Percentiles rank a stretch among this genome's conserved stretches.
phyloP scores from a whole-genome alignment of 495 filamentous ascomycete genomes.

The Diplogelasinospora grovesii region DNA sequence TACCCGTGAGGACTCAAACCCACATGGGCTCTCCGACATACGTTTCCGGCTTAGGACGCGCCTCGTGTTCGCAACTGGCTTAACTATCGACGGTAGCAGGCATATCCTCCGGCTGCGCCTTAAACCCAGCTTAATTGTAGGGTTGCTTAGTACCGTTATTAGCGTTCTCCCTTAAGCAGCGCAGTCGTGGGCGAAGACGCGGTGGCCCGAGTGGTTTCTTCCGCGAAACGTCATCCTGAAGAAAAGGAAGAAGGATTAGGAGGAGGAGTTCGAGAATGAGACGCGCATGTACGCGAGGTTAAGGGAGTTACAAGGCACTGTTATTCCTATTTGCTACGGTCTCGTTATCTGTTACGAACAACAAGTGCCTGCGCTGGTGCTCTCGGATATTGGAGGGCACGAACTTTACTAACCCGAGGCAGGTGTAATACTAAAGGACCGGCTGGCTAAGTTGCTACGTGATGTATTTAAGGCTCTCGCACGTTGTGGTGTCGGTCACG shows the following conservation, averaged over 20 bases:
- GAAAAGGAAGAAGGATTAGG: constrained; percentile 5
- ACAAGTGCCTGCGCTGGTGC: constrained; percentile 3
- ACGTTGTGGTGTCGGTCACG: too few relatives aligned
- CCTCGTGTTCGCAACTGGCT: constrained; percentile 6
- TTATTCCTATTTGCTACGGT: constrained; percentile 6
- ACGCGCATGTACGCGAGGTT: constrained; percentile 1
- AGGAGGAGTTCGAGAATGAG: constrained; percentile 7
- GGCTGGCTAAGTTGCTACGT: constrained; percentile 4
- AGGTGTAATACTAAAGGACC: constrained; percentile 6
- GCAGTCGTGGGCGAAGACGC: constrained; percentile 7
- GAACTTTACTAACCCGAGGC: constrained; percentile 6
- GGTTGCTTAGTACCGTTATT: constrained; percentile 4
- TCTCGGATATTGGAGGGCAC: constrained; percentile 6
- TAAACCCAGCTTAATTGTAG: constrained; percentile 5
- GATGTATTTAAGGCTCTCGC: constrained; percentile 6
- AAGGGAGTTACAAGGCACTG: constrained; percentile 1
- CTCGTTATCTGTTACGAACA: constrained; percentile 5
- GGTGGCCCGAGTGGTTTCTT: constrained; percentile 8
- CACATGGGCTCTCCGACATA: constrained; percentile 4
- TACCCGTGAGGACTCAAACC: background rate
- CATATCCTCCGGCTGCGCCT: constrained; percentile 2
- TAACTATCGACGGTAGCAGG: constrained; percentile 1
- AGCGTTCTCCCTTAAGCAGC: constrained; percentile 4
- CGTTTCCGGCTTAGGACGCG: constrained; percentile 5
- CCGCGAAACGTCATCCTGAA: constrained; percentile 6